Evolutionary conservation across 1,139 yeast genomes (phyloP), one percentile per base, ranked within the genome.

Genomic region (Protomyces pachydermus): DNA sequence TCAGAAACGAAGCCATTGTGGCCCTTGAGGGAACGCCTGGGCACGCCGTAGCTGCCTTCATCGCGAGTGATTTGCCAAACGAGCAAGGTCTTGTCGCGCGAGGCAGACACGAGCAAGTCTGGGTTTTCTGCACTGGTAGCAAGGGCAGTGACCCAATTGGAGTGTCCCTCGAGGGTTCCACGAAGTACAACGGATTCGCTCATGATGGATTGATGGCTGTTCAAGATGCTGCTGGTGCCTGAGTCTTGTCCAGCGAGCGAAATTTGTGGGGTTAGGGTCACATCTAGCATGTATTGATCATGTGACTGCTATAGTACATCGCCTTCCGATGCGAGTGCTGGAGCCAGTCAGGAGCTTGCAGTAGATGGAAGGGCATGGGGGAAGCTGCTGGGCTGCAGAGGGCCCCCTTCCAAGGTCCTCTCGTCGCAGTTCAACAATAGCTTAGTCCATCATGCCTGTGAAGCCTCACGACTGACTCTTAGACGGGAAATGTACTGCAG

Each of bases 1-100:
- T 93, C 98, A 83, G 91, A 93, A 73, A 93, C 96, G 78, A 93
- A 93, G 91, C 93, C 98, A 74, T 96, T 87, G 90, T 93, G 99
- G 78, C 99, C 99, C 78, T 84, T 87, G 81, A 95, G 87, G 73
- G 98, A 89, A 82, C 88, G 90, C 84, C 91, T 90, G 81, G 99
- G 96, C 74, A 90, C 90, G 86, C 98, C 99, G 84, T 90, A 91
- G 80, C 89, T 88, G 83, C 85, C 85, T 82, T 91, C 97, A 77
- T 91, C 97, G 78, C 96, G 93, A 79, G 98, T 91, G 50, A 66
- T 45, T 48, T 66, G 60, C 98, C 98, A 93, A 81, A 93, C 91
- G 84, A 95, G 91, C 81, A 93, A 85, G 76, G 96, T 85, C 87
- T 93, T 91, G 82, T 93, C 99, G 84, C 99, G 89, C 78, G 98